A percentile compares a stretch with the other conserved stretches of the same genome.
phyloP scores from a whole-genome alignment of 2,329 filamentous ascomycete genomes.

The Colletotrichum siamense region DNA sequence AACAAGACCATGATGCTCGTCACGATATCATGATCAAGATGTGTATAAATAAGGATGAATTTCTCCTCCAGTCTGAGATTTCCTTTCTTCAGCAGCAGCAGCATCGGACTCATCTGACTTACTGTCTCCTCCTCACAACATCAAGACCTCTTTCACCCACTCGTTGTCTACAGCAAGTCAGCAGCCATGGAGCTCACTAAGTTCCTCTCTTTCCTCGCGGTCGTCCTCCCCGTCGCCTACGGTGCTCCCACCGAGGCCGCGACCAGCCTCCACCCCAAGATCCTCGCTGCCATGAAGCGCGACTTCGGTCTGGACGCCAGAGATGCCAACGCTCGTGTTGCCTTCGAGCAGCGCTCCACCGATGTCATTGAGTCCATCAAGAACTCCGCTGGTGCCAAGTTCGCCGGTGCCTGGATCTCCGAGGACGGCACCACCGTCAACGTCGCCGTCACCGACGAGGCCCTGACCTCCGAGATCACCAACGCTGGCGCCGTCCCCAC shows the following conservation, averaged over 20 bases:
- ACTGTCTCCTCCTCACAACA: neutral
- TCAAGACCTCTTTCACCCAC: neutral
- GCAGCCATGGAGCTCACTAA: slow-evolving; percentile 40
- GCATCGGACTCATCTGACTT: neutral
- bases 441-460: slow-evolving; percentile 41
- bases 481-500: slow-evolving; percentile 39
- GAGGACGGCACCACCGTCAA: slow-evolving; percentile 38
- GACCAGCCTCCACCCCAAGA: slow-evolving; percentile 42
- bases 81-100: neutral
- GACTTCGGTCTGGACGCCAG: slow-evolving; percentile 43
- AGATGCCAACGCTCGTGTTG: slow-evolving; percentile 42
- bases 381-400: slow-evolving; percentile 35
- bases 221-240: slow-evolving; percentile 43
- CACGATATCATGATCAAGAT: neutral
- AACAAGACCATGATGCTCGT: neutral
- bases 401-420: slow-evolving; percentile 43
- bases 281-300: slow-evolving; percentile 48
- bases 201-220: slow-evolving; percentile 42
- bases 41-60: slow-evolving; percentile 1
- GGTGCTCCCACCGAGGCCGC: slow-evolving; percentile 40
- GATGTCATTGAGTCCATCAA: slow-evolving; percentile 41
- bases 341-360: slow-evolving; percentile 38
- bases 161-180: slow-evolving; percentile 27
- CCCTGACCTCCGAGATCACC: slow-evolving; percentile 37
- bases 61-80: neutral